phyloP scores from a whole-genome alignment of 805 yeast genomes.

The baker's yeast (Saccharomyces cerevisiae) region DNA sequence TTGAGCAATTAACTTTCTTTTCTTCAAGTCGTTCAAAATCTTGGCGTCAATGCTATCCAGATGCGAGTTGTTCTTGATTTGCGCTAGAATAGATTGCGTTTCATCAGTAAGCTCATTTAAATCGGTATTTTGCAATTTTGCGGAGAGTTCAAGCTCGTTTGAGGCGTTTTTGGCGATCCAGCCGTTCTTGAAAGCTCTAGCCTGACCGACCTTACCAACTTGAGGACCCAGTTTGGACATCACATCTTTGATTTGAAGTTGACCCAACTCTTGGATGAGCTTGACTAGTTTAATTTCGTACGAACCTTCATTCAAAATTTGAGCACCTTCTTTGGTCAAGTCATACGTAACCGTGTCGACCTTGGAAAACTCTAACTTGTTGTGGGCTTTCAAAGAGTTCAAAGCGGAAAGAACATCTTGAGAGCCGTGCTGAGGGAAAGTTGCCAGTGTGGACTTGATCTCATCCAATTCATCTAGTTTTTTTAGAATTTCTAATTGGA shows the following conservation, averaged over 20 bases:
- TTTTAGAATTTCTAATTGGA: slow-evolving; percentile 56
- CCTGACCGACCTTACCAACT: slow-evolving; percentile 89
- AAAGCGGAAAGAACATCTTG: slow-evolving; percentile 72
- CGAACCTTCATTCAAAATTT: slow-evolving; percentile 72
- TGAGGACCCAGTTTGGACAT: slow-evolving; percentile 61
- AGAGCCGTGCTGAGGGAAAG: slow-evolving; percentile 59
- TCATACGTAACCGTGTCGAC: slow-evolving; percentile 70
- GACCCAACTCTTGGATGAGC: slow-evolving; percentile 66
- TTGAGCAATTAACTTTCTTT: slow-evolving; percentile 75
- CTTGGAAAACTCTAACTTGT: slow-evolving; percentile 66
- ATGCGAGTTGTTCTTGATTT: slow-evolving; percentile 32
- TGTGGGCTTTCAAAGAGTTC: slow-evolving; percentile 75
- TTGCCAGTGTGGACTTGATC: slow-evolving; percentile 59
- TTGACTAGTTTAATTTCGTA: slow-evolving; percentile 81
- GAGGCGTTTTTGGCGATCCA: slow-evolving; percentile 91
- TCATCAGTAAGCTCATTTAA: slow-evolving; percentile 42
- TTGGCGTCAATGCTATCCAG: slow-evolving; percentile 40
- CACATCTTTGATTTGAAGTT: slow-evolving; percentile 72
- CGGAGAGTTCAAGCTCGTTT: slow-evolving; percentile 50
- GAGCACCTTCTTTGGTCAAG: slow-evolving; percentile 74
- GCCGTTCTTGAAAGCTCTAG: slow-evolving; percentile 93
- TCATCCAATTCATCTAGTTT: slow-evolving; percentile 53
- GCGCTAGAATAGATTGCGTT: slow-evolving; percentile 55
- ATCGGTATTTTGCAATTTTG: slow-evolving; percentile 36
- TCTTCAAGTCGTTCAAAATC: slow-evolving; percentile 76